Percentiles rank a stretch among this genome's conserved stretches.
Conservation (phyloP, 108 stramenopile species). For the Asterionellopsis glacialis region DNA sequence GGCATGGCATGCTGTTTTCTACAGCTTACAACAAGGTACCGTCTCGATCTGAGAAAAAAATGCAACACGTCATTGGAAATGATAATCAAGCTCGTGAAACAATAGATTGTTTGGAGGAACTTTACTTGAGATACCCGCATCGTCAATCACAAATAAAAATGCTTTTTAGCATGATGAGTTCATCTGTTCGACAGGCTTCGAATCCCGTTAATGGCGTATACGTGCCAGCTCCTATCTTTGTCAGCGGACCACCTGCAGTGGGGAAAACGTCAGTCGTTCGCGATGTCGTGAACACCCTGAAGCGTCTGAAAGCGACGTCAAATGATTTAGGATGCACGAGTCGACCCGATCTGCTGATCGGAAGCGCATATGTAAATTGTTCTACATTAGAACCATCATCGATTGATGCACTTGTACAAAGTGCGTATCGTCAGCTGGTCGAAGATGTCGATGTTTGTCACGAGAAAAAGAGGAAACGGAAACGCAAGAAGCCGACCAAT, state of each 20-base stretch:
- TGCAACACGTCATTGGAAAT: not conserved
- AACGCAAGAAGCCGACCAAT: not conserved
- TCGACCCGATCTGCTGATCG: slow-evolving; percentile 7
- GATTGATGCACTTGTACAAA: slow-evolving; percentile 23
- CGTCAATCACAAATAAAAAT: not conserved
- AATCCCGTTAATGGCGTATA: not conserved
- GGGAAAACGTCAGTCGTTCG: slow-evolving; percentile 58
- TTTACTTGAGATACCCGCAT: not conserved
- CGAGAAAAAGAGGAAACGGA: slow-evolving; percentile 3
- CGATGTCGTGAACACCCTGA: slow-evolving; percentile 28
- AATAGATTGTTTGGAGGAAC: not conserved
- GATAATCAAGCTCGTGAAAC: not conserved
- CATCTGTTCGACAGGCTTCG: not conserved
- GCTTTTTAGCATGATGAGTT: not conserved
- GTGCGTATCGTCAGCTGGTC: slow-evolving; percentile 33
- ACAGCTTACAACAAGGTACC: not conserved
- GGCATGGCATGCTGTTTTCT: not conserved
- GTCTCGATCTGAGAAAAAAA: no score
- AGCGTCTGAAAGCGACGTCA: not conserved
- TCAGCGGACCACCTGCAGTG: slow-evolving; percentile 46
- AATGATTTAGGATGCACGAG: not conserved
- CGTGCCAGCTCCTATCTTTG: slow-evolving; percentile 59
- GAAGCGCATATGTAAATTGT: slow-evolving; percentile 62
- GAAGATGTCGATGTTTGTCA: not conserved
- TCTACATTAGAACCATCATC: slow-evolving; percentile 27